Evolutionary conservation across 2,329 filamentous ascomycete genomes (phyloP), one percentile per base, ranked within the genome.

Genomic region (Colletotrichum sp.): DNA sequence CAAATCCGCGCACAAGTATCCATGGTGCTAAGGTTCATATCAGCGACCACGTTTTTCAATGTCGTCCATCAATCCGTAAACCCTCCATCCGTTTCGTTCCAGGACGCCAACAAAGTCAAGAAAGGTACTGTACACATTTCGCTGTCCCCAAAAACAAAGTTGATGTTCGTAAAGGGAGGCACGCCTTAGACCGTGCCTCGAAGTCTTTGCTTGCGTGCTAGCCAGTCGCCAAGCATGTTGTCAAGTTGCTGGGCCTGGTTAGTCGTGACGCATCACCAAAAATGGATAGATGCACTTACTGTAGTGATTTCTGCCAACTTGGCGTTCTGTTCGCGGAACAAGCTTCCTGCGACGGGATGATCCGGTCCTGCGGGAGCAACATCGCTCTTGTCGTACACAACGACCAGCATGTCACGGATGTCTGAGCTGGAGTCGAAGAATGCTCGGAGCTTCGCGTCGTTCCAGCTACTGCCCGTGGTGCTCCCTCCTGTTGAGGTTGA

Each of bases 341-440:
- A 86, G 26, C 92, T 91, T 16, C 92, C 92, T 66, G 94, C 95
- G 59, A 98, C 89, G 0, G 96, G 96, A 83, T 98, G 96, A 73
- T 98, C 95, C n/a, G 91, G 90, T 2, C 94, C 92, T 9, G 94
- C 94, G 21, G 95, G 94, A 56, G 92, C 90, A 18, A 97, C 92
- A 74, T 96, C 94, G 16, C 92, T 94, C 83, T 96, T 98, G 85
- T 98, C 96, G 82, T 98, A 96, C 32, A 99, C 95, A 76, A 99
- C 94, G 48, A 96, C 90, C 67, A 98, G 89, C 82, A 98, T 90
- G 82, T 99, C 96, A 66, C 95, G 92, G 78, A 99, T 95, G 77
- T 98, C 95, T 38, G 93, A 93, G 76, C 95, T 92, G 79, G 97
- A 95, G 78, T 98, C 96, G 80, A 98, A 94, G 85, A 98, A 99